A percentile compares a stretch with the other conserved stretches of the same genome.
phyloP scores from a whole-genome alignment of 2,329 filamentous ascomycete genomes.

The Cercospora berteroae region DNA sequence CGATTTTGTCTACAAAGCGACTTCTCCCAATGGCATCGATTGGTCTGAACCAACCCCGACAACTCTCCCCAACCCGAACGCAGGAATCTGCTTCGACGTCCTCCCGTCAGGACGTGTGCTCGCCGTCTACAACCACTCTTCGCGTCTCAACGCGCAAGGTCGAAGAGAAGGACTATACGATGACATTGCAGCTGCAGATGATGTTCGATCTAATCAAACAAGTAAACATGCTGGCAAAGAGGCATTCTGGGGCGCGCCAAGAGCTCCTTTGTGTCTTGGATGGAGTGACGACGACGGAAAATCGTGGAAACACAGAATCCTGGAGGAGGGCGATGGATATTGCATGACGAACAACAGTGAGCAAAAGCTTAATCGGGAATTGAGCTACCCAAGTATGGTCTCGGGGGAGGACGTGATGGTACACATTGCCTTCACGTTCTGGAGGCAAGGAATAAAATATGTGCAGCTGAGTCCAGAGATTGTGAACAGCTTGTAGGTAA shows the following conservation, averaged over 20 bases:
- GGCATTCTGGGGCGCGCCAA: constrained; percentile 23
- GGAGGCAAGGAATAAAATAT: constrained; percentile 25
- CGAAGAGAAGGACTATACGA: constrained; percentile 22
- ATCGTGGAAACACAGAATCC: constrained; percentile 12
- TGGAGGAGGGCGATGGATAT: constrained; percentile 23
- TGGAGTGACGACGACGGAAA: constrained; percentile 22
- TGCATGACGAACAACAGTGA: constrained; percentile 27
- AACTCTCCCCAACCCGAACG: constrained; percentile 17
- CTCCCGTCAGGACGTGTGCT: constrained; percentile 14
- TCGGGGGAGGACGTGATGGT: constrained; percentile 10
- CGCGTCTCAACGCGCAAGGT: constrained; percentile 6
- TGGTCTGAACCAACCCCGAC: constrained; percentile 20
- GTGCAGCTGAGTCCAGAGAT: constrained; percentile 11
- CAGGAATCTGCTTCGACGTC: constrained; percentile 21
- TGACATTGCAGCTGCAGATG: constrained; percentile 18
- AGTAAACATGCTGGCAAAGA: constrained; percentile 21
- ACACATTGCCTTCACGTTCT: constrained; percentile 23
- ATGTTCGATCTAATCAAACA: constrained; percentile 18
- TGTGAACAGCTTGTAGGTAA: not conserved
- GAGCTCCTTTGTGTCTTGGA: constrained; percentile 22
- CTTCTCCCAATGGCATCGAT: constrained; percentile 16
- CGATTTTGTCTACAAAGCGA: constrained; percentile 15
- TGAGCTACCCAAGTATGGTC: constrained; percentile 23
- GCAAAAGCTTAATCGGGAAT: constrained; percentile 23
- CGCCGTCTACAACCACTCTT: constrained; percentile 14